Base-by-base conservation (phyloP, 2,329 filamentous ascomycete species). In the Aspergillus sp. region DNA sequence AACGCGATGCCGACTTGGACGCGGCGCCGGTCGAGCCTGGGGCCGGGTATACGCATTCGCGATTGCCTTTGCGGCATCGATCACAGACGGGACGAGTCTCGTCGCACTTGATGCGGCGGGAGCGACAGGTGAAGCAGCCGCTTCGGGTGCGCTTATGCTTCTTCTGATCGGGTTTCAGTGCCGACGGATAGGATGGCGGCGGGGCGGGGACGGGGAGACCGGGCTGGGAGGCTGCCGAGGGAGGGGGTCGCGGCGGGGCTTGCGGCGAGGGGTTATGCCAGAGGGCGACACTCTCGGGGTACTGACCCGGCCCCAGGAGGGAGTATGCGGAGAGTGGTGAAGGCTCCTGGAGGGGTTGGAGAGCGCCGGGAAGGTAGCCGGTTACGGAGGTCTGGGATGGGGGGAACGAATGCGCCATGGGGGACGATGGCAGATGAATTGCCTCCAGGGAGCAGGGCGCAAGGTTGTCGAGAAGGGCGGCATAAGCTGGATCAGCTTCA, bases 71-170 rank as follows among this genome's bases (percentile, higher is more conserved):
- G 62, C 86, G 88, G 72, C 94, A 99, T 65, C 93, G 74, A 69
- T 97, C 92, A 74, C 94, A 97, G 49, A 89, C 81, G 11, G 94
- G 94, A 63, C 87, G 89, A 19, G 79, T 83, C 73, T 99, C 94
- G 69, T 97, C 94, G 71, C 94, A 99, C 89, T 87, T 97, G 47
- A 97, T 92, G 70, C 94, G 84, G 60, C 94, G 84, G 64, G 87
- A 87, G 54, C 94, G 84, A 72, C 94, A 99, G 44, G 92, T 97
- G 68, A 84, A 97, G 75, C 94, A 99, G 23, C 94, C 94, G 58
- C 91, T 97, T 63, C 94, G 83, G 41, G 94, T 97, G 61, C 94
- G 85, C 56, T 92, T 88, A 70, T 97, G 93, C 73, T 97, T 97
- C 61, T 95, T 88, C 65, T 88, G 87, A 56, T 95, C 89, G 23